phyloP scores from a whole-genome alignment of 2,329 filamentous ascomycete genomes.

The Colletotrichum costaricense region DNA sequence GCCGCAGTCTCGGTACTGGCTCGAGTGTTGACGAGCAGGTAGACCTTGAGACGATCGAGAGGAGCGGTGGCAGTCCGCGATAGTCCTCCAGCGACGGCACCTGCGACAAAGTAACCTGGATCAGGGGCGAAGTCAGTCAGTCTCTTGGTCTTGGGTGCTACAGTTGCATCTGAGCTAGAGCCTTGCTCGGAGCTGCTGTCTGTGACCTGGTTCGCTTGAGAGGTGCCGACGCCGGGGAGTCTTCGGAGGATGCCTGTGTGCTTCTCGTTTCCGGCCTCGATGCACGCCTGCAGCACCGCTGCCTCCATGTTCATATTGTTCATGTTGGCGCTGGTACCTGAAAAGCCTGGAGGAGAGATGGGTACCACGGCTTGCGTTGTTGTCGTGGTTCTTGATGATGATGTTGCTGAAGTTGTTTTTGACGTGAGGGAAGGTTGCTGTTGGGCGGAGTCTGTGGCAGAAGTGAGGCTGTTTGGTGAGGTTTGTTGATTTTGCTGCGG shows the following conservation, averaged over 20 bases:
- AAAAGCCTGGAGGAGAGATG: conserved; percentile 14
- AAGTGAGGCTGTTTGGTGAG: conserved; percentile 2
- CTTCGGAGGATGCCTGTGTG: conserved; percentile 20
- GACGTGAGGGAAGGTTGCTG: neutral
- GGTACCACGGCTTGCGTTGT: neutral
- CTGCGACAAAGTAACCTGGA: conserved; percentile 98
- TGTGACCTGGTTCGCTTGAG: conserved; percentile 37
- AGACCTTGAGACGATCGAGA: conserved; percentile 96
- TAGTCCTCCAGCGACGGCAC: conserved; percentile 92
- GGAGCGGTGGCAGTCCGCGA: conserved; percentile 96
- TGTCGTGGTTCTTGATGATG: neutral
- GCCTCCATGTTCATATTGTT: conserved; percentile 27
- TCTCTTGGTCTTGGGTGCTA: conserved; percentile 55
- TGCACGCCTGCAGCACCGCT: conserved; percentile 29
- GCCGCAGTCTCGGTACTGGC: conserved; percentile 68
- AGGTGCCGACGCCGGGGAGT: conserved; percentile 49
- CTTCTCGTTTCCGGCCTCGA: conserved; percentile 26
- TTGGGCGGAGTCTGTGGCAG: conserved; percentile 10
- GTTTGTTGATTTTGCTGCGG: conserved; percentile 19
- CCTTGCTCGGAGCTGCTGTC: conserved; percentile 36
- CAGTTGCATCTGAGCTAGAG: conserved; percentile 41
- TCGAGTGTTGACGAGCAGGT: conserved; percentile 90
- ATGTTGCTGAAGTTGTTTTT: conserved; percentile 1
- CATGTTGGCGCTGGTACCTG: conserved; percentile 15
- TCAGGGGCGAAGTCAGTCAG: conserved; percentile 80